Evolutionary conservation across 495 filamentous ascomycete species (phyloP), one percentile per base, ranked within the genome.

Genomic region (Aspergillus campestris): DNA sequence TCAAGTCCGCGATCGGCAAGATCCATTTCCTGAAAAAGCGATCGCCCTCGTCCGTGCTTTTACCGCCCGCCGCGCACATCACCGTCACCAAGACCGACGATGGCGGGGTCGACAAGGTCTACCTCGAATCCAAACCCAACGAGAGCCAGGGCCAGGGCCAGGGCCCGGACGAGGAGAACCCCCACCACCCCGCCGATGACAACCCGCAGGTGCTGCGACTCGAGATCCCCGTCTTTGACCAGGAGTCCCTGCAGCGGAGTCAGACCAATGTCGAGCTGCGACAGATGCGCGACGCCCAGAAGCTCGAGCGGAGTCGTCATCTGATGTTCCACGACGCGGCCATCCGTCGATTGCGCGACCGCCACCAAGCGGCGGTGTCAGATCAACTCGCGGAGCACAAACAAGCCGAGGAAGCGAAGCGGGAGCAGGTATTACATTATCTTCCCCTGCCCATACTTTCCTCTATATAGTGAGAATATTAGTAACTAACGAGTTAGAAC

Each of bases 301-400:
- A 65, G 29, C 64, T 70, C 31, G 77, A 86, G 53, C 72, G 73
- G 52, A 65, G 72, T 29, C 69, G 81, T n/a, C 83, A 87, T 47
- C 34, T 70, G 7, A 51, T 56, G 0, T 86, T 81, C 44, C 67
- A 67, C 41, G 61, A 64, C 29, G 58, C 55, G 7, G 55, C 60
- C 5, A 51, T 71, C 8, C 47, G 52, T 35, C 49, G 55, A 28
- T 51, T 70, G 7, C 62, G 64, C 28, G 56, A 47, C 28, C 45
- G 56, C n/a, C 69, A 73, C 31, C 59, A 64, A 44, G 47, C 56
- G 3, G 54, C 58, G n/a, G 18, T 71, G 8, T 56, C 59, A 3
- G 61, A 64, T 8, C 52, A 34, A 24, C 50, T 59, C 24, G 34
- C 52, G 5, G 52, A 57, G 0, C 60, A 69, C 34, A 51, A 63